Conservation (phyloP, 129 eudicot genomes). For the Gnaphalium uliginosum region DNA sequence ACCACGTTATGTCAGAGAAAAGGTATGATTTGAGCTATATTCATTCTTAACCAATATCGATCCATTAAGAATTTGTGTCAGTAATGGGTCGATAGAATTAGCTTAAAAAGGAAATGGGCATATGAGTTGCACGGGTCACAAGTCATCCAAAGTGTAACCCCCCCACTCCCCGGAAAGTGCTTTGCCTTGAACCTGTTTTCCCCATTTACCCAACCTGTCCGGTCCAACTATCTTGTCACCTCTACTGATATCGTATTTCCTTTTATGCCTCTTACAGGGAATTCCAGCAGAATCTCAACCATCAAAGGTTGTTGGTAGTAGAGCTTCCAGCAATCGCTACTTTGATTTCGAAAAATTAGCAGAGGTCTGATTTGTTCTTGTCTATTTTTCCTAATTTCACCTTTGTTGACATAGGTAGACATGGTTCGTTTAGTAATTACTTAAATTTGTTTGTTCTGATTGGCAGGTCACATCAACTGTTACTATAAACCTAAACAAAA, state of each 20-base stretch:
- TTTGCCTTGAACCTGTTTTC: no score
- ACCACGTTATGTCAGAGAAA: slow-evolving; percentile 88
- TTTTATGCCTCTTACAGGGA: slow-evolving; percentile 56
- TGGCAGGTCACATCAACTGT: slow-evolving; percentile 66
- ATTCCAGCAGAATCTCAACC: slow-evolving; percentile 87
- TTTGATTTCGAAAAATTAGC: slow-evolving; percentile 93
- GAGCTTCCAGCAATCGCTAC: slow-evolving; percentile 72
- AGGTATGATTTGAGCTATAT: slow-evolving; percentile 44
- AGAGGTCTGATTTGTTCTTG: slow-evolving; percentile 54
- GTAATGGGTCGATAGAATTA: background rate
- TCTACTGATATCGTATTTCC: background rate
- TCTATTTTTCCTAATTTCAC: background rate
- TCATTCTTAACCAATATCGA: background rate
- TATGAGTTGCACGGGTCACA: no score
- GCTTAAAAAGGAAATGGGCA: no score
- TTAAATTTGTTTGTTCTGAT: slow-evolving; percentile 20
- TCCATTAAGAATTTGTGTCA: background rate
- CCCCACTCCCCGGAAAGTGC: no score
- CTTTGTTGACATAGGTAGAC: background rate
- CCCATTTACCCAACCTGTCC: background rate
- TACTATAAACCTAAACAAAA: slow-evolving; percentile 77
- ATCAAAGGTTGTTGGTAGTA: slow-evolving; percentile 83
- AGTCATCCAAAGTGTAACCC: no score
- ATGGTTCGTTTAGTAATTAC: background rate
- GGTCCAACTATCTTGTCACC: background rate